Evolutionary conservation across 1,139 yeast species (phyloP), one percentile per base, ranked within the genome.

Genomic region (Saccharomycopsis phalli): DNA sequence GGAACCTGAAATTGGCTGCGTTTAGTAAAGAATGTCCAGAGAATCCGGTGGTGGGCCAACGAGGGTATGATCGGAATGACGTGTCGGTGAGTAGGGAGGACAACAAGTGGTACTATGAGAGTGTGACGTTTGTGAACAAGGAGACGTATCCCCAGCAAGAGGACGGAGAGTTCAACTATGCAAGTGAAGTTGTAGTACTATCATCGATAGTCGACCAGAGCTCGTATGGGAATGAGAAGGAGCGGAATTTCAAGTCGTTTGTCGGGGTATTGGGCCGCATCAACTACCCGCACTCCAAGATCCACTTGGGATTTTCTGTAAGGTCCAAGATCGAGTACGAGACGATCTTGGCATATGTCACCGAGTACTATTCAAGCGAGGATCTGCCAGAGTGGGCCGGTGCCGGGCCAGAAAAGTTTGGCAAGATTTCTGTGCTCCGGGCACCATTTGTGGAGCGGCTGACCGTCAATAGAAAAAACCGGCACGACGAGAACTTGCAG

Each of bases 401-500:
- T 4, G 4, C 8, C n/a, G 29, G 5, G 14, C 23, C 21, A 13
- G 17, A 27, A 14, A 19, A 27, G 6, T 17, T 27, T 13, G 49
- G 45, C 34, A 6, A 26, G n/a, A 30, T 53, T 4, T 46, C 50
- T 7, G 25, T 54, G 13, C 34, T 53, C 4, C 38, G 49, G 33
- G 53, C 56, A 0, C 51, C 50, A 6, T 53, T 51, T 39, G 34
- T 53, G 3, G 25, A 31, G 16, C 10, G n/a, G 11, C 8, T 13
- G 11, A 10, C 18, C 8, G 20, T 34, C 29, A 34, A 38, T 7
- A 42, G 54, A 40, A 44, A 11, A 3, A 33, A 33, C 16, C 48
- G 58, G 39, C 51, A 59, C 16, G 36, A 42, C n/a, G 39, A 33
- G 6, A 14, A n/a, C 4, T 14, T 54, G 1, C 64, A 60, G 42